Conservation (phyloP, 2,329 filamentous ascomycete species). For the Nemania sp. region DNA sequence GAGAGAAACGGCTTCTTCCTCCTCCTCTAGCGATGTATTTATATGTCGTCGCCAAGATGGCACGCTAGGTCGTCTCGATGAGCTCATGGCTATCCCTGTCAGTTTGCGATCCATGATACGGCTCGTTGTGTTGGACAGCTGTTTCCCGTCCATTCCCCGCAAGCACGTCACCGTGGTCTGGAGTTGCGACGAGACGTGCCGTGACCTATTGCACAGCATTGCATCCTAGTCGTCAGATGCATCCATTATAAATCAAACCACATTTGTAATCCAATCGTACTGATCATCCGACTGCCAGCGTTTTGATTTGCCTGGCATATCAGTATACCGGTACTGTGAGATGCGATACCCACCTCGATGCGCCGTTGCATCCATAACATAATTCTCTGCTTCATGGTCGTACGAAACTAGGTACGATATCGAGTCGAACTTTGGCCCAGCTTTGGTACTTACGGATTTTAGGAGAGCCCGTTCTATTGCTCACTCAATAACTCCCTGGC, state of each 20-base stretch:
- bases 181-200: constrained; percentile 29
- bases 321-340: too few relatives aligned
- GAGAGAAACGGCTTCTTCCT: too few relatives aligned
- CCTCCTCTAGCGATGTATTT: constrained; percentile 3
- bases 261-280: constrained; percentile 22
- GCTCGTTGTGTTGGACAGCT: background rate
- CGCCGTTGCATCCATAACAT: too few relatives aligned
- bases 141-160: constrained; percentile 31
- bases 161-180: constrained; percentile 34
- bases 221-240: background rate
- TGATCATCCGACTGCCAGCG: constrained; percentile 12
- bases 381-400: too few relatives aligned
- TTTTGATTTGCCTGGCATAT: background rate
- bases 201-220: constrained; percentile 16
- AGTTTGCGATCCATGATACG: background rate
- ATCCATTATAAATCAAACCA: constrained; percentile 32
- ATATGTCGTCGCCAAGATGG: background rate
- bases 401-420: too few relatives aligned
- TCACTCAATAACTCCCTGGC: too few relatives aligned
- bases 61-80: background rate
- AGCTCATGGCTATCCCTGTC: constrained; percentile 18
- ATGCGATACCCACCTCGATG: background rate
- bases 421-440: too few relatives aligned
- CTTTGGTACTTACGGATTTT: too few relatives aligned
- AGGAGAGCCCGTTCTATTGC: too few relatives aligned